phyloP scores from a whole-genome alignment of 176 grass and related monocot genomes.

The Triticum monococcum region DNA sequence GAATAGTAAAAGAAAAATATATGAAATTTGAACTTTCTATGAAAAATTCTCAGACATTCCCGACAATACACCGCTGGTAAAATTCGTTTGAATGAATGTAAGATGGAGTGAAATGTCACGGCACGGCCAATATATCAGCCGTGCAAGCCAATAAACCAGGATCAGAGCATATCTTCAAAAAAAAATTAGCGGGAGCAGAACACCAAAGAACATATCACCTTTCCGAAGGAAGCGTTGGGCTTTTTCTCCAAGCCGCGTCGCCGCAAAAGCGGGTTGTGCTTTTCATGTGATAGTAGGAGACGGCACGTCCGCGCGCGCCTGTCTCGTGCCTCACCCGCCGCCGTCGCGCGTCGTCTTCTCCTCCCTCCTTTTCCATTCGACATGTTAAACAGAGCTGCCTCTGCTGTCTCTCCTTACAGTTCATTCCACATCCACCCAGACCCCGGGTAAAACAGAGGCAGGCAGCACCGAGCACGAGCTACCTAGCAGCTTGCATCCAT shows the following conservation, averaged over 20 bases:
- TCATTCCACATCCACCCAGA: background rate
- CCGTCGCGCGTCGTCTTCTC: background rate
- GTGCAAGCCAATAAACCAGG: too few relatives aligned
- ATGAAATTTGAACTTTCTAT: too few relatives aligned
- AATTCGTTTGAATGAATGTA: too few relatives aligned
- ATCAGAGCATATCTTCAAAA: background rate
- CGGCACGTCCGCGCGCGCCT: too few relatives aligned
- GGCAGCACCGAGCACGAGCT: too few relatives aligned
- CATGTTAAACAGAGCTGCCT: too few relatives aligned
- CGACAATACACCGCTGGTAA: too few relatives aligned
- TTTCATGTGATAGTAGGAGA: background rate
- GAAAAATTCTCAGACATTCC: too few relatives aligned
- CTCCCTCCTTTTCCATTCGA: background rate
- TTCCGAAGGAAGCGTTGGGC: background rate
- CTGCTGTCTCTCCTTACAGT: too few relatives aligned
- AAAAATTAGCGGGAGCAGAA: background rate
- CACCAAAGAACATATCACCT: background rate
- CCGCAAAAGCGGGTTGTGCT: background rate
- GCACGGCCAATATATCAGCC: too few relatives aligned
- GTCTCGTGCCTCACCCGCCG: background rate
- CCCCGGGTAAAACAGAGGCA: background rate
- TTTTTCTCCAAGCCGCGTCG: background rate
- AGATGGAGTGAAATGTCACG: too few relatives aligned
- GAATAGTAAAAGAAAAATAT: too few relatives aligned
- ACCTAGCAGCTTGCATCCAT: background rate